Evolutionary conservation across 805 yeast genomes (phyloP), one percentile per base, ranked within the genome.

Genomic region (Wickerhamomyces bovis): DNA sequence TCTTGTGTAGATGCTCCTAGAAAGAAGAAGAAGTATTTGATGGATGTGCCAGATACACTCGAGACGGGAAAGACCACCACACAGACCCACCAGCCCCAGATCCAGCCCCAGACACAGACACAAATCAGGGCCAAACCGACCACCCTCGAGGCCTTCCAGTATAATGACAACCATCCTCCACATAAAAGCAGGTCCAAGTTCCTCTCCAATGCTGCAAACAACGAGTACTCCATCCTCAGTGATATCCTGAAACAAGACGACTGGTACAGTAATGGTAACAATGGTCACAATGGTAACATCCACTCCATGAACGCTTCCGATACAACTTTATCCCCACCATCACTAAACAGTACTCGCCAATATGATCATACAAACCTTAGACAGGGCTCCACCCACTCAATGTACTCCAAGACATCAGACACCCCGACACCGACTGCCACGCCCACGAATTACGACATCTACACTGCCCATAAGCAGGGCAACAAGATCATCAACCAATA

Each of bases 1-100:
- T 72, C 86, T 0, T 92, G 98, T 67, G 78, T 78, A 28, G 97
- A 94, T 67, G 97, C 97, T 6, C 94, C 94, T 3, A 70, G 98
- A 41, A 89, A 89, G 65, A 73, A 79, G 52, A 85, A 86, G 67
- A 92, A 92, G 63, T 90, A 90, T 53, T 64, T 90, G 45, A 71
- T 77, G 26, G 94, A 83, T 48, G 78, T 77, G 4, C 78, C 80
- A 1, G 69, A 66, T 19, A 57, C 51, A 4, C 3, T 38, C 4
- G 45, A 35, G 16, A 22, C 44, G n/a, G n/a, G n/a, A n/a, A n/a
- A n/a, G n/a, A n/a, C n/a, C n/a, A n/a, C n/a, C n/a, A n/a, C n/a
- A n/a, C n/a, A n/a, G n/a, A n/a, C n/a, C n/a, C n/a, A n/a, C 23
- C 8, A 5, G 23, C 23, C 23, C 8, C 23, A 22, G 23, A 22